A percentile compares a stretch with the other conserved stretches of the same genome.
Conservation (phyloP, 2,329 filamentous ascomycete genomes). For the Coniochaeta pulveracea region DNA sequence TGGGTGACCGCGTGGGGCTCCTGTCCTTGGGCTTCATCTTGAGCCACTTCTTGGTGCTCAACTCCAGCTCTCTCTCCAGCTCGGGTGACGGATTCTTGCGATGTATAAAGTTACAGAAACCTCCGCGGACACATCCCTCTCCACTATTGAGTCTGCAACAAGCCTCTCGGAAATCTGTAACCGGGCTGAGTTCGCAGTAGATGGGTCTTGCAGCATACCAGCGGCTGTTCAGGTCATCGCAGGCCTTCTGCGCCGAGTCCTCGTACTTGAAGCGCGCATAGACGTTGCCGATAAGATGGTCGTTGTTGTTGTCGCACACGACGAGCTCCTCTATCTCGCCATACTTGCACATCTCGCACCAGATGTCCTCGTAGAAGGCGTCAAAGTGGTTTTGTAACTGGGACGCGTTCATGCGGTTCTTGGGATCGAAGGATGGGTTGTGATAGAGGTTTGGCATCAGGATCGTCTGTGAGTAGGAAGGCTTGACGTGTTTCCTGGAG, state of each 20-base stretch:
- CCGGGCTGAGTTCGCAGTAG: constrained; percentile 94
- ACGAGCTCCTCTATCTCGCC: constrained; percentile 96
- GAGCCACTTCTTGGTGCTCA: constrained; percentile 95
- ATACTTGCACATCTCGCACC: constrained; percentile 99
- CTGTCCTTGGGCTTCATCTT: constrained; percentile 71
- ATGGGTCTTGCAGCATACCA: constrained; percentile 97
- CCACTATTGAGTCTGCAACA: constrained; percentile 91
- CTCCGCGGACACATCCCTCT: constrained; percentile 89
- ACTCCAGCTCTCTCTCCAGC: constrained; percentile 74
- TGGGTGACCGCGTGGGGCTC: constrained; percentile 72
- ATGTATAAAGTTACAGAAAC: constrained; percentile 99
- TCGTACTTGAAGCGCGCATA: constrained; percentile 99
- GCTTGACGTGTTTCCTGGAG: constrained; percentile 97
- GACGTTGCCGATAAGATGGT: constrained; percentile 97
- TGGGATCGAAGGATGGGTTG: constrained; percentile 93
- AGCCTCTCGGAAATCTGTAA: constrained; percentile 96
- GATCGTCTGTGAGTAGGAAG: constrained; percentile 94
- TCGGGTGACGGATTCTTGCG: constrained; percentile 88
- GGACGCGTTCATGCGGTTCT: constrained; percentile 90
- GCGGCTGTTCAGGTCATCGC: constrained; percentile 84
- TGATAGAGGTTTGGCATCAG: constrained; percentile 98
- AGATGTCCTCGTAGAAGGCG: constrained; percentile 99
- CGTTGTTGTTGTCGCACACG: constrained; percentile 99
- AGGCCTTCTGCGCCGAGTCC: constrained; percentile 85
- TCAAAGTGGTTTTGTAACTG: constrained; percentile 99